These are phyloP conservation scores for Candida sojae DNA, from an alignment of 1,139 yeast genomes.

Conservation along the genomic window DNA sequence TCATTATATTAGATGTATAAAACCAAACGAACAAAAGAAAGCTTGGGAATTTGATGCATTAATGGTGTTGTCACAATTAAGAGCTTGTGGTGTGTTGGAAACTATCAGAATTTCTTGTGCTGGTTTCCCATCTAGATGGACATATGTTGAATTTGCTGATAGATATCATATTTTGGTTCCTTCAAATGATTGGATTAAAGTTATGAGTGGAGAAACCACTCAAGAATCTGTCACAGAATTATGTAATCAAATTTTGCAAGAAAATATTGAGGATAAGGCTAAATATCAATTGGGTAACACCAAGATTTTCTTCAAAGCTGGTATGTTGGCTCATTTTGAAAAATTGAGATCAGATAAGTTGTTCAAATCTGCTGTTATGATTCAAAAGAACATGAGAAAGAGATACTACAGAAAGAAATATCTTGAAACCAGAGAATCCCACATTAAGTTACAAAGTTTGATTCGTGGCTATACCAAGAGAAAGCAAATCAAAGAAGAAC, in stretches of 20 bases:
- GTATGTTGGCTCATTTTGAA: constrained; percentile 91
- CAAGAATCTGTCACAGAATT: constrained; percentile 61
- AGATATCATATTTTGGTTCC: constrained; percentile 83
- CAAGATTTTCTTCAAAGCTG: constrained; percentile 94
- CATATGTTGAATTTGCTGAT: constrained; percentile 89
- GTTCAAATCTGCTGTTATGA: constrained; percentile 73
- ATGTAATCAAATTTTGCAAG: constrained; percentile 66
- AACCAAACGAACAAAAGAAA: constrained; percentile 89
- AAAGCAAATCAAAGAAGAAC: constrained; percentile 54
- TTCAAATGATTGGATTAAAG: constrained; percentile 67
- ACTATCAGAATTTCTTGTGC: constrained; percentile 96
- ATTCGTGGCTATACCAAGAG: constrained; percentile 68
- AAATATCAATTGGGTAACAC: constrained; percentile 88
- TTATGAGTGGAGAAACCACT: constrained; percentile 56
- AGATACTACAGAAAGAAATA: constrained; percentile 64
- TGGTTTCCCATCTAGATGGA: constrained; percentile 97
- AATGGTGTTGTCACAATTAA: constrained; percentile 91
- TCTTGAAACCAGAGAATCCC: constrained; percentile 54
- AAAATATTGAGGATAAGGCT: constrained; percentile 60
- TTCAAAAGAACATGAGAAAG: constrained; percentile 84
- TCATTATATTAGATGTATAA: constrained; percentile 95
- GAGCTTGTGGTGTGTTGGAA: constrained; percentile 98
- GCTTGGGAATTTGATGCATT: constrained; percentile 97
- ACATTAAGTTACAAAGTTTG: constrained; percentile 59
- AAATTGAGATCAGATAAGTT: constrained; percentile 80